phyloP scores from a whole-genome alignment of 2,329 filamentous ascomycete genomes.

The Botrytis medusae region DNA sequence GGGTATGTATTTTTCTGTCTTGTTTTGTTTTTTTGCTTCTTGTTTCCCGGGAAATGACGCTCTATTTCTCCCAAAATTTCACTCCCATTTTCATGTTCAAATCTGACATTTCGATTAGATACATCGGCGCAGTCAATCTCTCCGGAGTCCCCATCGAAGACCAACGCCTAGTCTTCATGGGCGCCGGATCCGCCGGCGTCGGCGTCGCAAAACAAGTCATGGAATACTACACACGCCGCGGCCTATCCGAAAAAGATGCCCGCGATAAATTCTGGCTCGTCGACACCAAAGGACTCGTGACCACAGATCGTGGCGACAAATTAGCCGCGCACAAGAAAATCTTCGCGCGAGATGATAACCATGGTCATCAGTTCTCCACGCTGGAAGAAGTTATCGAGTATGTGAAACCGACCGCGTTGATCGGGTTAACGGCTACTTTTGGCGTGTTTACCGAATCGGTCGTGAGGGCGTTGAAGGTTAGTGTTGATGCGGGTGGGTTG shows the following conservation, averaged over 20 bases:
- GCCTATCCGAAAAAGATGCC: constrained; percentile 83
- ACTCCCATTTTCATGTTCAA: no score
- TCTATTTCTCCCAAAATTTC: no score
- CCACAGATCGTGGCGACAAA: constrained; percentile 86
- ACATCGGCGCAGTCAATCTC: constrained; percentile 74
- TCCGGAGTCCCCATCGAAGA: constrained; percentile 84
- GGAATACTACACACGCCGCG: constrained; percentile 92
- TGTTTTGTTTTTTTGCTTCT: no score
- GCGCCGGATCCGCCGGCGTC: constrained; percentile 91
- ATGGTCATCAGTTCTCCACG: constrained; percentile 69
- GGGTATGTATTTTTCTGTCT: constrained; percentile 58
- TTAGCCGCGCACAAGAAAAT: constrained; percentile 87
- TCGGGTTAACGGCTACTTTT: constrained; percentile 91
- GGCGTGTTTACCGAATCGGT: constrained; percentile 91
- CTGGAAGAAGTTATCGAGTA: constrained; percentile 91
- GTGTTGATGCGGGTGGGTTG: constrained; percentile 60
- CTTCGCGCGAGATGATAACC: constrained; percentile 64
- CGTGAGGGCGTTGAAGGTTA: constrained; percentile 67
- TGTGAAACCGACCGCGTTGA: constrained; percentile 89
- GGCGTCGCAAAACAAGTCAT: constrained; percentile 98
- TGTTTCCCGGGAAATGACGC: no score
- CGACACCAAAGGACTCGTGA: constrained; percentile 94
- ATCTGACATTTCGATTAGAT: constrained; percentile 37
- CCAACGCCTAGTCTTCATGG: constrained; percentile 93
- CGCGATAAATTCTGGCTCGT: constrained; percentile 95